Conservation (phyloP, 2,329 filamentous ascomycete genomes). For the Metarhizium guizhouense region DNA sequence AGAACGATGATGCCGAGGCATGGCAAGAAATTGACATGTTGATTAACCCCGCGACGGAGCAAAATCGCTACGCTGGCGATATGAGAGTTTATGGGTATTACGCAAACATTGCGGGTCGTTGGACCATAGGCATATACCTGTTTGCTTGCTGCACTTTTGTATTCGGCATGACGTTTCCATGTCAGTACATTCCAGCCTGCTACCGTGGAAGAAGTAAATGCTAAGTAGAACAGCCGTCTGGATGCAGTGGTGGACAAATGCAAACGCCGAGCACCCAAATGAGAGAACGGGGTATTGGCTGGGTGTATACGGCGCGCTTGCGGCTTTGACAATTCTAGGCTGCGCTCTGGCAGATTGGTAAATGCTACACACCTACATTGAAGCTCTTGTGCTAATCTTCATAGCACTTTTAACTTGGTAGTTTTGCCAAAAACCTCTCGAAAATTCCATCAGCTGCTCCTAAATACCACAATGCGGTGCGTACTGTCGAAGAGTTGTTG, state of each 20-base stretch:
- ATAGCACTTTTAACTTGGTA: neutral
- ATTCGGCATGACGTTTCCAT: neutral
- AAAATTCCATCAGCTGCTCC: slow-evolving; percentile 8
- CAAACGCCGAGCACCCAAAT: slow-evolving; percentile 10
- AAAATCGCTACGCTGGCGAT: neutral
- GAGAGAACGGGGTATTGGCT: slow-evolving; percentile 12
- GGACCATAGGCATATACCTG: neutral
- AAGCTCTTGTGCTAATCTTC: neutral
- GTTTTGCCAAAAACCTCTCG: neutral
- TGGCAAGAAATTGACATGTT: neutral
- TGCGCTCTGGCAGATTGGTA: neutral
- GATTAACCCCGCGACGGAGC: neutral
- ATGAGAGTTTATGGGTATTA: neutral
- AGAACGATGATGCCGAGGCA: neutral
- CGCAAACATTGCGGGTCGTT: neutral
- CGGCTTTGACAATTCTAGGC: neutral
- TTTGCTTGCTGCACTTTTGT: neutral
- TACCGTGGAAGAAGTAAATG: no score
- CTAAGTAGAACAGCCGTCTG: slow-evolving; percentile 10
- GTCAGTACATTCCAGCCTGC: neutral
- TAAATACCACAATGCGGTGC: slow-evolving; percentile 21
- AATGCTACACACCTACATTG: neutral
- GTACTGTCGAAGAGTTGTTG: neutral
- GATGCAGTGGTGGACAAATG: slow-evolving; percentile 15
- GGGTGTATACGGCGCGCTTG: slow-evolving; percentile 11